Evolutionary conservation across 164 flowering plant species (phyloP), one percentile per base, ranked within the genome.

Genomic region (Chimonanthus praecox): DNA sequence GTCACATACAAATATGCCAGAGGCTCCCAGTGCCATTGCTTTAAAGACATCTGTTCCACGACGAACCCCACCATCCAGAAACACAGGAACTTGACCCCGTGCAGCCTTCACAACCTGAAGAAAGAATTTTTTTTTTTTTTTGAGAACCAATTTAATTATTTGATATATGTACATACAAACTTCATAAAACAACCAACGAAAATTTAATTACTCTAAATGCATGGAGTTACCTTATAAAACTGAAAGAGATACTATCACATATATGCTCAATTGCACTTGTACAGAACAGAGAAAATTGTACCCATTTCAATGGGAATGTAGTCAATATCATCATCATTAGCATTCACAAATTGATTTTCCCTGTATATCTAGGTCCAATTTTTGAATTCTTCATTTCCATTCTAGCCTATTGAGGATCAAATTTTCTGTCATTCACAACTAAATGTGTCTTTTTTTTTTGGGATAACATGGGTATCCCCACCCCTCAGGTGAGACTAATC

Each of bases 31-130:
- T 47, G 99, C 99, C 78, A 95, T 77, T 72, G 97, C 97, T 72
- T 94, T 94, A 74, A 94, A 93, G 58, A 94, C 98, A 80, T 94
- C 99, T 4, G 99, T 93, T 66, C 99, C 99, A 70, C 98, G 90
- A 4, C 99, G 88, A 21, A 92, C 82, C 2, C 99, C 99, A 61
- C 92, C 92, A 84, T 88, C 92, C 47, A 88, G 64, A 71, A 87
- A 81, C 15, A 87, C 90, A 7, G 92, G 92, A 74, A 88, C 73
- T 63, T 77, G 80, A n/a, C 89, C 88, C 74, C 84, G 81, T 47
- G 78, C 86, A 49, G 92, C 92, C 83, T 85, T 80, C 13, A 85
- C 88, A 47, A 88, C 88, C 92, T 88, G 78, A 76, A 69, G 48
- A 15, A 7, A 54, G 60, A 2, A 3, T 54, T 2, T 2, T 54